Evolutionary conservation across 768 basidiomycete species (phyloP), one percentile per base, ranked within the genome.

Genomic region (Auriscalpium microsporum): DNA sequence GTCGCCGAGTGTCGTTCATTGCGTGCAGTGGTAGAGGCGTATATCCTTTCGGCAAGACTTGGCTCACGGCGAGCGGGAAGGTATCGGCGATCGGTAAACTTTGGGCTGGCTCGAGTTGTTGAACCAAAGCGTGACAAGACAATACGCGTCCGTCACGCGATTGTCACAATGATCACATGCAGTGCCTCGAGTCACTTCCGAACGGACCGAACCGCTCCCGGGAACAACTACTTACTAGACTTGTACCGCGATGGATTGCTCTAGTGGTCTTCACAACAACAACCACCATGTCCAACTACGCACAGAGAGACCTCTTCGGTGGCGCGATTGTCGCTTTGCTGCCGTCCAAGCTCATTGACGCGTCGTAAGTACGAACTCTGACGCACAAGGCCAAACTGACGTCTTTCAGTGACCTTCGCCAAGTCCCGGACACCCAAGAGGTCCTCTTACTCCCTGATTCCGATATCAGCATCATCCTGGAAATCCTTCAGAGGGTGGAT

Each of bases 381-480:
- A 53, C 51, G 48, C 40, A 44, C 4, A 19, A 44, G n/a, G 55
- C 17, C 35, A 38, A 45, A 50, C 56, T 51, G 36, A 42, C 45
- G n/a, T 35, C 55, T 44, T 47, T 35, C 64, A 86, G 85, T 56
- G 72, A 76, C 50, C 56, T 84, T 7, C 90, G 95, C 53, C 90
- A 97, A 71, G 76, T 99, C 11, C 94, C 96, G 13, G 88, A 98
- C 67, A 92, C 83, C 4, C 95, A 99, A 69, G 96, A 98, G 66
- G 95, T 96, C 44, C 87, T 92, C 70, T 67, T 96, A 54, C 85
- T 84, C 53, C 79, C 80, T 7, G 69, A 81, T 48, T 87, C 83
- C 6, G 76, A 77, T 49, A 73, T 83, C 61, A 92, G 87, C 64
- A 78, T 94, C 58, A 79, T 98, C 50, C 70, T 96, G 28, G 96